phyloP scores from a whole-genome alignment of 1,284 basidiomycete genomes.

The Quambalaria eucalypti region DNA sequence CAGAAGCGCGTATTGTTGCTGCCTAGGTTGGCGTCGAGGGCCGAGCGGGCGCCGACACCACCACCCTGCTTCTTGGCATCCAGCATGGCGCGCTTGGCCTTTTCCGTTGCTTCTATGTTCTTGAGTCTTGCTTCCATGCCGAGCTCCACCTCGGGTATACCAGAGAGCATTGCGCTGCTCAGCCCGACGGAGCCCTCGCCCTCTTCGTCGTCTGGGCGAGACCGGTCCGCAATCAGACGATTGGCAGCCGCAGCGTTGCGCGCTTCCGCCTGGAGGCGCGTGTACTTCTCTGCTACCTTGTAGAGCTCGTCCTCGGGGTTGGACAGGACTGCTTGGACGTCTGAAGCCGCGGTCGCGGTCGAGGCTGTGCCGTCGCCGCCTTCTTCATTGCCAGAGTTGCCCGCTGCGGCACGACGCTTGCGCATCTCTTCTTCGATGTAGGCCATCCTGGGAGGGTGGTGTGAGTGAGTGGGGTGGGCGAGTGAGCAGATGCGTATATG shows the following conservation, averaged over 20 bases:
- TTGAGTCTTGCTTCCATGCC: slow-evolving; percentile 91
- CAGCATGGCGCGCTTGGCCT: slow-evolving; percentile 73
- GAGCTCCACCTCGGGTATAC: slow-evolving; percentile 86
- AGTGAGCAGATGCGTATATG: neutral
- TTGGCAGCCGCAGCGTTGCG: slow-evolving; percentile 6
- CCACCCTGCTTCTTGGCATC: slow-evolving; percentile 56
- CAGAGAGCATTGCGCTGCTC: slow-evolving; percentile 84
- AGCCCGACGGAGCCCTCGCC: slow-evolving; percentile 83
- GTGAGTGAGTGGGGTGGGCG: neutral
- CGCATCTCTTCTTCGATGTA: slow-evolving; percentile 90
- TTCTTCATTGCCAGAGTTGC: neutral
- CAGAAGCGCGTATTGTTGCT: slow-evolving; percentile 52
- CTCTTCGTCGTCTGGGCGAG: slow-evolving; percentile 50
- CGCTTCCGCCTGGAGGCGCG: slow-evolving; percentile 39
- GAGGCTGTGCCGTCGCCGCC: slow-evolving; percentile 26
- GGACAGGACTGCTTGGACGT: slow-evolving; percentile 9
- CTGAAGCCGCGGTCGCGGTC: slow-evolving; percentile 47
- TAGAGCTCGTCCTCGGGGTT: slow-evolving; percentile 77
- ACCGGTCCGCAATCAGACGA: neutral
- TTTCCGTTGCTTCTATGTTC: slow-evolving; percentile 94
- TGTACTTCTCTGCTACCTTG: slow-evolving; percentile 62
- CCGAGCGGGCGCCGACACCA: neutral
- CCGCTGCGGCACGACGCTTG: slow-evolving; percentile 52
- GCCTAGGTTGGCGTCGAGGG: neutral
- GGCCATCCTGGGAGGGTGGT: slow-evolving; percentile 66